Base-by-base conservation (phyloP, 768 basidiomycete species). In the Rickenella mellea region DNA sequence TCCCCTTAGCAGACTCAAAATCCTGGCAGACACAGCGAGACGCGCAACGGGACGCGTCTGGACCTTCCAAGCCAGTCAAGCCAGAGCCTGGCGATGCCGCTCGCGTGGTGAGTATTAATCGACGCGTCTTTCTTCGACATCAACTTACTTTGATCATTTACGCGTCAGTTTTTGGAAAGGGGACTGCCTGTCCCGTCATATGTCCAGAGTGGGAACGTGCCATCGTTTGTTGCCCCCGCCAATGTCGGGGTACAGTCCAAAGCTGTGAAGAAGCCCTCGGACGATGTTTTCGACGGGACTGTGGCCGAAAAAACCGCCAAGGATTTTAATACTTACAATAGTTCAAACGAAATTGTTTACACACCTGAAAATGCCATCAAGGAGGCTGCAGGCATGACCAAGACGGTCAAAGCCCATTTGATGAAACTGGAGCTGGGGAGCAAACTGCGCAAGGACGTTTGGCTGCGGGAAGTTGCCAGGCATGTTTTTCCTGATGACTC, bases 361-460 rank as follows among this genome's bases (percentile, higher is more conserved):
- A 55, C 59, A 0, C 73, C 74, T 0, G 76, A 78, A 50, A 49
- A 53, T 24, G 72, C 72, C 2, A 53, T 80, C 6, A 64, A 69
- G 38, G 64, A 74, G 48, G 77, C 73, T 4, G 45, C 74, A 1
- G 59, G 57, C 0, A 78, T 78, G 75, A 72, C 75, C 3, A 63
- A 73, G 46, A 57, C 63, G 9, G 56, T 78, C 40, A 67, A 71
- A 52, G 52, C 58, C 4, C 51, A 55, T 38, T 54, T 78, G 31
- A 61, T 68, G 43, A 63, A 54, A 15, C 48, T 78, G 43, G 60
- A 73, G 41, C 51, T 79, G 2, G 74, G 75, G 14, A 74, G 70
- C 50, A 73, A 73, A 51, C 55, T 77, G 38, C 66, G 78, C 11
- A 59, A 73, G 47, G 75, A 78, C 14, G 76, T 79, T 2, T 80